phyloP scores from a whole-genome alignment of 2,329 filamentous ascomycete species.

The Endoconidiophora polonica region DNA sequence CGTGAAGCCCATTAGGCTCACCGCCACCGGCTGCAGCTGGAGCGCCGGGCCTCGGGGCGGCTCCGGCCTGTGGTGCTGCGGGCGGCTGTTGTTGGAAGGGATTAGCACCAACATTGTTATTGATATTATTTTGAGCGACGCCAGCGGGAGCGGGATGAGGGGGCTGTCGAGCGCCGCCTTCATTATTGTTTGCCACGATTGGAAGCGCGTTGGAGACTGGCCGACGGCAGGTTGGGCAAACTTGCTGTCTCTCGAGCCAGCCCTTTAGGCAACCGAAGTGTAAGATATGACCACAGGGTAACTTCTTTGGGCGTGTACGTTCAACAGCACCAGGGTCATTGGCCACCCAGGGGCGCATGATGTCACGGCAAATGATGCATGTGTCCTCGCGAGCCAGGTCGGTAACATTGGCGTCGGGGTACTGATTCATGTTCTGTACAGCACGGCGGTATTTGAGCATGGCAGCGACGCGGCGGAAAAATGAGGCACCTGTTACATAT shows the following conservation, averaged over 20 bases:
- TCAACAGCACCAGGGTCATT: constrained; percentile 53
- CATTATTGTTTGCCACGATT: constrained; percentile 14
- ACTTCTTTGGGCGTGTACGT: constrained; percentile 76
- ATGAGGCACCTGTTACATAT: constrained; percentile 83
- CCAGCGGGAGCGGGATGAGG: constrained; percentile 15
- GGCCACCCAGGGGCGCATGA: constrained; percentile 69
- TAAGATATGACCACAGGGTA: constrained; percentile 88
- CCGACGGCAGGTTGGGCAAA: constrained; percentile 83
- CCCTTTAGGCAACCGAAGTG: constrained; percentile 90
- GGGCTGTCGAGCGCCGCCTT: constrained; percentile 20
- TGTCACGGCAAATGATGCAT: constrained; percentile 93
- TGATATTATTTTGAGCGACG: constrained; percentile 16
- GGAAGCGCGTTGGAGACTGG: constrained; percentile 45
- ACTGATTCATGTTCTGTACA: constrained; percentile 85
- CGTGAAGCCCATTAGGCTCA: constrained; percentile 5
- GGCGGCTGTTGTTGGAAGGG: constrained; percentile 9
- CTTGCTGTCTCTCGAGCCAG: constrained; percentile 94
- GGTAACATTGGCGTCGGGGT: constrained; percentile 76
- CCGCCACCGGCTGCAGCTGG: not conserved
- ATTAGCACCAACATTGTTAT: constrained; percentile 17
- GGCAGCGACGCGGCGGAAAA: constrained; percentile 75
- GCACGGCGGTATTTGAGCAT: constrained; percentile 82
- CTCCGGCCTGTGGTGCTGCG: constrained; percentile 1
- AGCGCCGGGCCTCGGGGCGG: not conserved
- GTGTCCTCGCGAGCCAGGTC: constrained; percentile 78